These are phyloP conservation scores for Akanthomyces uredinophilus DNA, from an alignment of 2,329 filamentous ascomycete genomes.

Conservation along the genomic window DNA sequence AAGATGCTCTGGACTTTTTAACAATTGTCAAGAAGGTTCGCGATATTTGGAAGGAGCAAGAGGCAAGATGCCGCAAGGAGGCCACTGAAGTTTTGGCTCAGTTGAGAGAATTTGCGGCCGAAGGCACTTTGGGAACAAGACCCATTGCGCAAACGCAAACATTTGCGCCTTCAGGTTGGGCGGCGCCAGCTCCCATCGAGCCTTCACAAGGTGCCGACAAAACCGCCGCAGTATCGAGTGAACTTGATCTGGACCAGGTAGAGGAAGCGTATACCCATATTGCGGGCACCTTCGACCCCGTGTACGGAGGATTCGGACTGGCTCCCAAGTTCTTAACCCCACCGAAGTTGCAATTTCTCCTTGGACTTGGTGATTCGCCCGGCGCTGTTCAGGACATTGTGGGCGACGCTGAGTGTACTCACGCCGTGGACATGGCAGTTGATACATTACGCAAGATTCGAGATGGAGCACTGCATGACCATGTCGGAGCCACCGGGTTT, in stretches of 20 bases:
- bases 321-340: constrained; percentile 90
- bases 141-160: constrained; percentile 27
- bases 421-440: constrained; percentile 73
- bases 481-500: constrained; percentile 50
- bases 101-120: constrained; percentile 80
- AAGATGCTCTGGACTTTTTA: constrained; percentile 71
- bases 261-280: constrained; percentile 87
- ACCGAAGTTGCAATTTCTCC: constrained; percentile 74
- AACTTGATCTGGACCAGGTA: constrained; percentile 81
- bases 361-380: constrained; percentile 69
- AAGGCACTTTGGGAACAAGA: constrained; percentile 64
- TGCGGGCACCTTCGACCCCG: constrained; percentile 69
- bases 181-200: constrained; percentile 26
- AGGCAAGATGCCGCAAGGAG: constrained; percentile 74
- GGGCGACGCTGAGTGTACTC: constrained; percentile 69
- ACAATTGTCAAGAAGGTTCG: constrained; percentile 75
- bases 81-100: constrained; percentile 78
- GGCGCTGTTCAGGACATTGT: constrained; percentile 76
- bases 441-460: constrained; percentile 72
- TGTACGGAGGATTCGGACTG: constrained; percentile 72
- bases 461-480: constrained; percentile 50
- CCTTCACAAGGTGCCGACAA: constrained; percentile 20
- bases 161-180: constrained; percentile 27
- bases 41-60: constrained; percentile 74
- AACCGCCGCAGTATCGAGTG: constrained; percentile 48